Percentiles rank a stretch among this genome's conserved stretches.
These are phyloP conservation scores for Pythium phragmiticola DNA, from an alignment of 352 stramenopile species.

Conservation along the genomic window DNA sequence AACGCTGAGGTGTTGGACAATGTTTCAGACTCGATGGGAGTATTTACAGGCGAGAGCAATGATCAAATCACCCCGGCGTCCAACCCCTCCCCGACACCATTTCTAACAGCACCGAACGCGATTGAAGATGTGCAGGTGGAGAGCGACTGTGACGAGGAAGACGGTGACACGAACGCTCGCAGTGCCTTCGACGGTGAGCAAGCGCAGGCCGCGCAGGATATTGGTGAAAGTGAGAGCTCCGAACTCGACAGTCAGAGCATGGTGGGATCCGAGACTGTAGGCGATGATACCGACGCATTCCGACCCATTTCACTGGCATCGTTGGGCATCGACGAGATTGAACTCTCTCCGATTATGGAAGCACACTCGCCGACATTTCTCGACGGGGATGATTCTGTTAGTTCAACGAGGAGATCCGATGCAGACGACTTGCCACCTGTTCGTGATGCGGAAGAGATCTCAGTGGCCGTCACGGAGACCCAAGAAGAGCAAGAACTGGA, in stretches of 20 bases:
- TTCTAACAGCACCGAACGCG: neutral
- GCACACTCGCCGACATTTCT: neutral
- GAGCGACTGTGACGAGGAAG: neutral
- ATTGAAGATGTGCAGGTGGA: neutral
- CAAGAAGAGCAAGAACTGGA: neutral
- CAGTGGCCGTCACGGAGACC: neutral
- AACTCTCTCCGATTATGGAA: constrained; percentile 34
- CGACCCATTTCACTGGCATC: constrained; percentile 42
- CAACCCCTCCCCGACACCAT: neutral
- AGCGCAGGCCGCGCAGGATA: neutral
- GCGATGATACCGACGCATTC: constrained; percentile 15
- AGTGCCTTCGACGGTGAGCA: neutral
- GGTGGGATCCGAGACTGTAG: neutral
- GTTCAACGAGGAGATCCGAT: neutral
- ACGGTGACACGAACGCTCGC: neutral
- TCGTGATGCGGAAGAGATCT: neutral
- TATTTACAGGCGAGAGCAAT: neutral
- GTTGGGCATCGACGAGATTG: constrained; percentile 44
- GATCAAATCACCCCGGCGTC: neutral
- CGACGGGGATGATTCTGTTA: neutral
- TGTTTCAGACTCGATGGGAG: neutral
- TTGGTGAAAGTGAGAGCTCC: neutral
- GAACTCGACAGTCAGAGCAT: neutral
- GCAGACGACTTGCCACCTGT: neutral
- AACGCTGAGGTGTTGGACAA: neutral